Percentiles rank a stretch among this genome's conserved stretches.
Conservation (phyloP, 169 alveolate species). For the Theileria orientalis region DNA sequence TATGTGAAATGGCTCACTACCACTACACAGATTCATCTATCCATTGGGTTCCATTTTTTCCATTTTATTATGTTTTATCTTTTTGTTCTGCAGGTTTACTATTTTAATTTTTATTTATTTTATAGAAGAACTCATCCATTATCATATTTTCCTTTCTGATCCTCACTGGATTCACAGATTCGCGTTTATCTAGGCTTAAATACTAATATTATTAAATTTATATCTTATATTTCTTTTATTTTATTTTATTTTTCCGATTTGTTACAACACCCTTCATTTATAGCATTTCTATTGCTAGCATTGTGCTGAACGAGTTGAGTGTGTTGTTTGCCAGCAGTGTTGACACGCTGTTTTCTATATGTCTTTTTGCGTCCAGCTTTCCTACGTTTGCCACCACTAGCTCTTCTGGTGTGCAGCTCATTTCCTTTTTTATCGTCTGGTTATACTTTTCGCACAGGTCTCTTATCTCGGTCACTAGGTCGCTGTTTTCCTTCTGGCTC, state of each 20-base stretch:
- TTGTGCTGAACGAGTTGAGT: constrained; percentile 66
- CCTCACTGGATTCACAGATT: too few species aligned
- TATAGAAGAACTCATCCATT: too few species aligned
- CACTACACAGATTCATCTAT: constrained; percentile 6
- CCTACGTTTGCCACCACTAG: constrained; percentile 86
- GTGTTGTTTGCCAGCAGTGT: constrained; percentile 74
- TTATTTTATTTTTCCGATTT: too few species aligned
- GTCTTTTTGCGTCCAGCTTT: constrained; percentile 90
- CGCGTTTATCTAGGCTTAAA: too few species aligned
- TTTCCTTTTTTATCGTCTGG: constrained; percentile 92
- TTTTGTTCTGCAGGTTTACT: too few species aligned
- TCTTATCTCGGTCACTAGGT: constrained; percentile 78
- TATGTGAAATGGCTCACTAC: not conserved
- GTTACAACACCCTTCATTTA: too few species aligned
- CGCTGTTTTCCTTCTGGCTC: constrained; percentile 72
- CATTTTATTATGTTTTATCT: too few species aligned
- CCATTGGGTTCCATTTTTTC: too few species aligned
- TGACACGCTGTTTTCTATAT: constrained; percentile 77
- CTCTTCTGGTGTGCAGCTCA: constrained; percentile 92
- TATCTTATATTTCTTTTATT: too few species aligned
- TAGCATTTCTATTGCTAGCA: constrained; percentile 70
- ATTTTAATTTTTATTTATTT: too few species aligned
- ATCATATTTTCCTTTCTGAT: too few species aligned
- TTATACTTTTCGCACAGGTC: constrained; percentile 87
- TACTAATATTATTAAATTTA: too few species aligned